Conservation (phyloP, 2,329 filamentous ascomycete species). For the Plenodomus lindquistii region DNA sequence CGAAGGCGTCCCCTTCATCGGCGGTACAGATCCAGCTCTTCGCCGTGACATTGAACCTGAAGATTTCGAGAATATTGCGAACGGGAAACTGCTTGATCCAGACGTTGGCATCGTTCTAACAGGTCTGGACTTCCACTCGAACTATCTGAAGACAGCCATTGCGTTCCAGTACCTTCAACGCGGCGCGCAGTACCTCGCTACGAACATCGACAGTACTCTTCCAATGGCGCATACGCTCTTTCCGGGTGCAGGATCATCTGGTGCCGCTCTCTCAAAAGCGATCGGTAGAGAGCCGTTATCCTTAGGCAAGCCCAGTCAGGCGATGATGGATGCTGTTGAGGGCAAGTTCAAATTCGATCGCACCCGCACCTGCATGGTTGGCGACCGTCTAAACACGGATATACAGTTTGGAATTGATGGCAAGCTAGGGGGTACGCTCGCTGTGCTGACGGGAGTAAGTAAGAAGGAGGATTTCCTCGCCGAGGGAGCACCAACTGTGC, state of each 20-base stretch:
- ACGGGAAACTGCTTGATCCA: conserved; percentile 75
- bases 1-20: conserved; percentile 78
- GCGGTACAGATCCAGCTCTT: conserved; percentile 80
- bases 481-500: conserved; percentile 68
- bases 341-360: conserved; percentile 91
- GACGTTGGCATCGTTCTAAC: conserved; percentile 88
- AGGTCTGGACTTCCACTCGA: conserved; percentile 91
- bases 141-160: conserved; percentile 87
- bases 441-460: conserved; percentile 86
- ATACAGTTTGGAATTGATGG: conserved; percentile 95
- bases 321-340: conserved; percentile 99
- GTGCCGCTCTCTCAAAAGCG: conserved; percentile 72
- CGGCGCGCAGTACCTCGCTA: conserved; percentile 86
- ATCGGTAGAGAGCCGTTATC: conserved; percentile 69
- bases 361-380: conserved; percentile 88
- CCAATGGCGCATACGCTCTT: conserved; percentile 83
- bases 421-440: conserved; percentile 85
- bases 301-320: conserved; percentile 92
- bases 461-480: conserved; percentile 82
- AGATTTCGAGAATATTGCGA: conserved; percentile 78
- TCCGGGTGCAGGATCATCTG: conserved; percentile 84
- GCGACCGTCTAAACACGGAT: conserved; percentile 91
- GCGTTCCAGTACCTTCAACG: conserved; percentile 83
- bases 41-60: conserved; percentile 77
- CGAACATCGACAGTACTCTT: conserved; percentile 89